Evolutionary conservation across 2,329 filamentous ascomycete species (phyloP), one percentile per base, ranked within the genome.

Genomic region (Ceratocystis albifundus): DNA sequence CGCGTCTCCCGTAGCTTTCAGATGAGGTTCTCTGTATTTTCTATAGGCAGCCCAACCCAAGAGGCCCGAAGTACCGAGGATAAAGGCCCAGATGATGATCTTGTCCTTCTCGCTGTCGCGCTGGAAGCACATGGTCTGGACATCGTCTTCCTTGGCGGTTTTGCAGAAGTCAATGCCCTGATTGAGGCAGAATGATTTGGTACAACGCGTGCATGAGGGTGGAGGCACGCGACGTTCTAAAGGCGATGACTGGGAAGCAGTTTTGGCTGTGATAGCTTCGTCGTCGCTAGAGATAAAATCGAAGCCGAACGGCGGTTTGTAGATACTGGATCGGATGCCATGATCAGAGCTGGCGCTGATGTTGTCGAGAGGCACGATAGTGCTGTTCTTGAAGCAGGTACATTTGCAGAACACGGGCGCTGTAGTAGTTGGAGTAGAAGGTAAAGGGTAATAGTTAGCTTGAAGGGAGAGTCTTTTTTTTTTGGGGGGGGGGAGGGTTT

Each of bases 371-470:
- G 81, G 79, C 72, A 87, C 85, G 71, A 87, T 85, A 70, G 84
- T 87, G 78, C 82, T 85, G 77, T 87, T 87, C 71, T 82, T 83
- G 77, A 85, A 85, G 76, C 84, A 87, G 70, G 83, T 87, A 76
- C 84, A 87, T 79, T 87, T 87, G 79, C 84, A 87, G 73, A 87
- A 87, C 1, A 82, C 84, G 55, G 83, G 80, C 41, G 81, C 84
- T 86, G 71, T 36, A 65, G 30, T 45, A 48, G 32, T 57, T 30
- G 48, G 30, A 7, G 32, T 12, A 5, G 22, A 59, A 32, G 59
- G 22, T 25, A 41, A 12, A 10, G 10, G 36, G 10, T 12, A 41
- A 12, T 44, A 36, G 62, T 63, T 64, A 63, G 63, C 44, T 53
- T 45, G 17, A 48, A 15, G 45, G 12, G 36, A 41, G 36, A 41